Percentiles rank a stretch among this genome's conserved stretches.
phyloP scores from a whole-genome alignment of 768 basidiomycete species.

The Mycena kentingensis region DNA sequence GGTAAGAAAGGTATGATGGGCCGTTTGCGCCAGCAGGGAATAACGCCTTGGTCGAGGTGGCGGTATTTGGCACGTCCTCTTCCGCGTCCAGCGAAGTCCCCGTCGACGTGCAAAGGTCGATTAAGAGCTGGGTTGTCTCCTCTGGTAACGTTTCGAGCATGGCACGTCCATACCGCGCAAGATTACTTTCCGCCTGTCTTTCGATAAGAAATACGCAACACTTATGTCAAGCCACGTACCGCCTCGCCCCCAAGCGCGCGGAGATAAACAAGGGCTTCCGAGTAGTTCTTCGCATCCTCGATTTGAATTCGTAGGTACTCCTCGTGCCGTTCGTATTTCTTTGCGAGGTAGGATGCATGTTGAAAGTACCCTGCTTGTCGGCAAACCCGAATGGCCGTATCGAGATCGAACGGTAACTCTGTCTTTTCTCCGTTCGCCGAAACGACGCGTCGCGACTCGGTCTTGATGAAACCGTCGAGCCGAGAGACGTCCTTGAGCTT shows the following conservation, averaged over 20 bases:
- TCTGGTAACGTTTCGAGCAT: constrained; percentile 81
- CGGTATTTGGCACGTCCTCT: constrained; percentile 37
- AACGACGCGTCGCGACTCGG: constrained; percentile 60
- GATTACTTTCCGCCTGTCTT: constrained; percentile 83
- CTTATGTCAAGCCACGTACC: constrained; percentile 49
- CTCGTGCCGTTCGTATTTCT: constrained; percentile 87
- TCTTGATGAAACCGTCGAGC: constrained; percentile 90
- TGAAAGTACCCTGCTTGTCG: constrained; percentile 96
- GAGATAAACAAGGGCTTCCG: constrained; percentile 81
- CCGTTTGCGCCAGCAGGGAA: constrained; percentile 33
- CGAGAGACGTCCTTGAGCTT: constrained; percentile 91
- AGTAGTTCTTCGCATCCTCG: constrained; percentile 84
- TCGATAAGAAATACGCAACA: background rate
- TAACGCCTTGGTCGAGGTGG: constrained; percentile 27
- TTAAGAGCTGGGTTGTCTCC: constrained; percentile 88
- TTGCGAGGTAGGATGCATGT: constrained; percentile 91
- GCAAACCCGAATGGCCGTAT: constrained; percentile 95
- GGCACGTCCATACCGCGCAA: constrained; percentile 85
- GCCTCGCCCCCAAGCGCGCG: constrained; percentile 75
- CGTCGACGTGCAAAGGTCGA: constrained; percentile 84
- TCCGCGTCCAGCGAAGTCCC: constrained; percentile 46
- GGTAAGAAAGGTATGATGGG: constrained; percentile 78
- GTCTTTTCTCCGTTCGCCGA: constrained; percentile 43
- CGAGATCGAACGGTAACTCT: constrained; percentile 93
- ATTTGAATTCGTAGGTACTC: constrained; percentile 94